phyloP scores from a whole-genome alignment of 1,284 basidiomycete species.

The Cyathus olla region DNA sequence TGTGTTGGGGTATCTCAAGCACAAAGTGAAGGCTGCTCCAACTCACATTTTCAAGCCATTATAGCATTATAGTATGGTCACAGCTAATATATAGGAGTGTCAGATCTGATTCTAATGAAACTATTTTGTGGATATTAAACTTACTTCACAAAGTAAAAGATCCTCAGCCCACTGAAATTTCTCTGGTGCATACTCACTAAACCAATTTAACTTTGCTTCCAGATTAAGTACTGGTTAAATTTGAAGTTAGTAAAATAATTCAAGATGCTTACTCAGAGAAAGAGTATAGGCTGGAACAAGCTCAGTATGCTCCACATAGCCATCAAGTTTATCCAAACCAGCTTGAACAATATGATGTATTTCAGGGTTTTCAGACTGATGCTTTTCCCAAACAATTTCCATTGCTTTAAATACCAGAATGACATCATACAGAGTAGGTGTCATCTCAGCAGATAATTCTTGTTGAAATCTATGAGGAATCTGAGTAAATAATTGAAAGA shows the following conservation, averaged over 20 bases:
- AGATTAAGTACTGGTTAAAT: background rate
- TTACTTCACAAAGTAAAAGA: background rate
- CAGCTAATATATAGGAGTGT: background rate
- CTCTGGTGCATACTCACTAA: background rate
- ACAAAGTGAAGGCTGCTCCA: background rate
- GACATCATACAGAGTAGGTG: conserved; percentile 30
- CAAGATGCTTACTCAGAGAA: conserved; percentile 28
- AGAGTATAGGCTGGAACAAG: conserved; percentile 29
- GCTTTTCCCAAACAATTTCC: conserved; percentile 27
- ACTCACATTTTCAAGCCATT: background rate
- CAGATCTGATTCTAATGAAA: background rate
- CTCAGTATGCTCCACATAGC: conserved; percentile 20
- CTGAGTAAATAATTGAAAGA: conserved; percentile 9
- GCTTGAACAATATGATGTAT: conserved; percentile 25
- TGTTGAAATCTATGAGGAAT: conserved; percentile 42
- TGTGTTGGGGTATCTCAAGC: background rate
- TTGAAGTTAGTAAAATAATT: background rate
- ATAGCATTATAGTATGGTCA: background rate
- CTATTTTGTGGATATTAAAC: background rate
- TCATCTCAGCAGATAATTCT: conserved; percentile 34
- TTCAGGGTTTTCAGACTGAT: conserved; percentile 18
- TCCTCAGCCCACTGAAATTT: background rate
- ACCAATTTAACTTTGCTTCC: background rate
- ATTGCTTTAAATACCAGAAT: conserved; percentile 34
- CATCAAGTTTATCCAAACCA: conserved; percentile 35